These are phyloP conservation scores for Eragrostis nindensis DNA, from an alignment of 176 grass and related monocot genomes.

Conservation along the genomic window DNA sequence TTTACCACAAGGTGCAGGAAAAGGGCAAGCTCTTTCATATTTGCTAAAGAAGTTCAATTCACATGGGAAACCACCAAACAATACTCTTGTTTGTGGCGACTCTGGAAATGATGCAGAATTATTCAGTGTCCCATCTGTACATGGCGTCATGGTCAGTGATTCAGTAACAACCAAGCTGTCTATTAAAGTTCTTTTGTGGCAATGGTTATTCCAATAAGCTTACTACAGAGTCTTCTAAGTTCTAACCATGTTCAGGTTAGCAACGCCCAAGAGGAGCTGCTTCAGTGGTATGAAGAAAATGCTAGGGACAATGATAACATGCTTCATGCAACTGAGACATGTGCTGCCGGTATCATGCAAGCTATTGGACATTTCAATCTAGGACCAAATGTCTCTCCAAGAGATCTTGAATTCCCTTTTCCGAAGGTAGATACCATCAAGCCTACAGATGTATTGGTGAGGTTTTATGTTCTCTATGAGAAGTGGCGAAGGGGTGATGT, in stretches of 20 bases:
- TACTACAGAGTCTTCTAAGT: conserved; percentile 47
- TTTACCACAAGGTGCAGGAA: conserved; percentile 77
- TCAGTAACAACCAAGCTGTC: conserved; percentile 9
- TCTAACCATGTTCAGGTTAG: conserved; percentile 68
- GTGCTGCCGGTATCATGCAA: conserved; percentile 82
- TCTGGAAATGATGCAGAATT: conserved; percentile 92
- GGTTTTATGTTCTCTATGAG: conserved; percentile 82
- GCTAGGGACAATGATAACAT: conserved; percentile 59
- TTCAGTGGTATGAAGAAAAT: conserved; percentile 84
- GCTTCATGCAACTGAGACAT: conserved; percentile 80
- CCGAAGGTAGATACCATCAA: conserved; percentile 49
- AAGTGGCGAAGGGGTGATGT: conserved; percentile 70
- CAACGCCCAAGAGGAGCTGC: conserved; percentile 87
- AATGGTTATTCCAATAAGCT: conserved; percentile 10
- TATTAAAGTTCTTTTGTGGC: conserved; percentile 10
- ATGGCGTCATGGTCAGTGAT: conserved; percentile 87
- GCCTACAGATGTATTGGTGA: conserved; percentile 64
- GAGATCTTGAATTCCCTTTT: conserved; percentile 67
- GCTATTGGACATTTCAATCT: conserved; percentile 72
- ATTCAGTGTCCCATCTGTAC: conserved; percentile 72
- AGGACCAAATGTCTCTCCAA: conserved; percentile 66
- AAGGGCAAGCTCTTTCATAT: conserved; percentile 90
- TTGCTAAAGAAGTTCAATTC: conserved; percentile 74
- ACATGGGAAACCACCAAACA: conserved; percentile 59
- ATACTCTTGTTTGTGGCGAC: conserved; percentile 90